Base-by-base conservation (phyloP, 1,139 yeast genomes). In the Wickerhamomyces sp. region DNA sequence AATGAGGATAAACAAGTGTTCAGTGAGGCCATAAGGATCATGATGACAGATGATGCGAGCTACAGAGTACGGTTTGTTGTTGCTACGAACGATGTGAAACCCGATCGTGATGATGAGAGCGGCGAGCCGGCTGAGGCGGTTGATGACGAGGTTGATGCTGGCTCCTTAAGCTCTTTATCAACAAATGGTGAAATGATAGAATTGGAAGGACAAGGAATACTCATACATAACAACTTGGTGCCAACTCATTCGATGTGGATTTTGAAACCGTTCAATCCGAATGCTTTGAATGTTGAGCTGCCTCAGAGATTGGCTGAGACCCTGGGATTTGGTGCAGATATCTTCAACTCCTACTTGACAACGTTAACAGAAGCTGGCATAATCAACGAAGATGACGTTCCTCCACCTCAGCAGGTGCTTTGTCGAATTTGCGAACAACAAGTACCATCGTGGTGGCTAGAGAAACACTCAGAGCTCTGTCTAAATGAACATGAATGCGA, bases 401-500 rank as follows among this genome's bases (percentile, higher is more conserved):
- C 96, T 0, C 74, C 79, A 24, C 96, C 95, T 0, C 81, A 81
- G 28, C 70, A 80, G 34, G 86, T 88, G 33, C 66, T 90, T 31
- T 94, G 99, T 60, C 72, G 96, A 38, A 89, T 94, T 17, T 94
- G 99, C 61, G 99, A 94, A 55, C 78, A 81, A 22, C 76, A 76
- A 38, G 79, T 90, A n/a, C 97, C 96, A 1, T 88, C 92, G 2
- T 94, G 98, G 98, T 92, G 95, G 81, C 70, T 92, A 37, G 98
- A 90, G 54, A 76, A 82, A 38, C 99, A 94, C 61, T 82, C 94
- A 2, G 95, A 89, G 56, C 67, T 86, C 39, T 94, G 99, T 54
- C 68, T 86, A 22, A 77, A 87, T 32, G 97, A 89, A 57, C 96
- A 89, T 60, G 75, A 83, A 50, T 77, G 85, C 4, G 88, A 81